A percentile compares a stretch with the other conserved stretches of the same genome.
phyloP scores from a whole-genome alignment of 2,329 filamentous ascomycete species.

The Aschersonia sp. region DNA sequence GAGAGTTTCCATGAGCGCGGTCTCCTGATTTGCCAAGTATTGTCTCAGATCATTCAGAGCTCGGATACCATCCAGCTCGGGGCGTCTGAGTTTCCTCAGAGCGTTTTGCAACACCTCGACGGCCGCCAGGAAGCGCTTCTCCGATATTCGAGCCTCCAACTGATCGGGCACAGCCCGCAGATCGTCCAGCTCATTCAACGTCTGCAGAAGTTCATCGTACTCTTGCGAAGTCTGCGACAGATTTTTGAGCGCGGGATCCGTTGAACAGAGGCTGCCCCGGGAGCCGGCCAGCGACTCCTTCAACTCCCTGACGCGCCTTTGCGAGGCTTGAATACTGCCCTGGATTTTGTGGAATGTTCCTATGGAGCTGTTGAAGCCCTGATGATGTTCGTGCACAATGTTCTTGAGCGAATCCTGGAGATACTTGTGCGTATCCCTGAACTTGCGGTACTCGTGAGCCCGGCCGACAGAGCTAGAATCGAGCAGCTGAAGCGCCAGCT shows the following conservation, averaged over 20 bases:
- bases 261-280: conserved; percentile 67
- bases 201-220: conserved; percentile 80
- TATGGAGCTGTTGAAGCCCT: conserved; percentile 98
- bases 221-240: conserved; percentile 75
- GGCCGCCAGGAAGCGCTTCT: conserved; percentile 86
- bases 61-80: conserved; percentile 82
- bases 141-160: conserved; percentile 84
- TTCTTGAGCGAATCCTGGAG: conserved; percentile 86
- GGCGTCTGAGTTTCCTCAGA: conserved; percentile 66
- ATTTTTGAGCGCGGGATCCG: conserved; percentile 82
- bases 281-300: conserved; percentile 72
- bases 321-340: conserved; percentile 75
- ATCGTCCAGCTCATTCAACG: conserved; percentile 73
- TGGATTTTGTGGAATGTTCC: conserved; percentile 99
- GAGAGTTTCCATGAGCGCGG: conserved; percentile 78
- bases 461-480: conserved; percentile 87
- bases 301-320: conserved; percentile 67
- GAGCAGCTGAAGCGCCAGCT: conserved; percentile 87
- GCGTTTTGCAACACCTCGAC: conserved; percentile 87
- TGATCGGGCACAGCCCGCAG: conserved; percentile 81
- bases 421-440: conserved; percentile 69
- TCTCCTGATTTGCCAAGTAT: conserved; percentile 89
- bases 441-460: conserved; percentile 75
- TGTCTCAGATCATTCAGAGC: conserved; percentile 72
- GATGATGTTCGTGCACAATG: conserved; percentile 96